Evolutionary conservation across 192 early-diverging fungal species (phyloP).

Genomic region (Entomortierella beljakovae): DNA sequence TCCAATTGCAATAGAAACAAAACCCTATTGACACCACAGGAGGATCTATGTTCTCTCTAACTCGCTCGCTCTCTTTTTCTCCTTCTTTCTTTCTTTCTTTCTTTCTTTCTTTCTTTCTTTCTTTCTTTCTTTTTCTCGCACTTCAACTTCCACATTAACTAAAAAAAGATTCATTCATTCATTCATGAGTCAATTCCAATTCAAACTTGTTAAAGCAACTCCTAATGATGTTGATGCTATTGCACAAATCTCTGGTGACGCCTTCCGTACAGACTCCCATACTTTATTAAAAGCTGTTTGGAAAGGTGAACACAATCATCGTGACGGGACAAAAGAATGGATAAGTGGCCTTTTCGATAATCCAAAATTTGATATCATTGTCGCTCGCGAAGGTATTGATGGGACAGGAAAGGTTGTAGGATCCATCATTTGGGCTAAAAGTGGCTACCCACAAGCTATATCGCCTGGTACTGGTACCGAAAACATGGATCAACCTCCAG

Average conservation of each 20-base stretch:
- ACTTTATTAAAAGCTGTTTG: conserved; percentile 23
- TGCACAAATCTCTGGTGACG: conserved; percentile 18
- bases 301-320: conserved; percentile 24
- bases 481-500: neutral
- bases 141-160: neutral
- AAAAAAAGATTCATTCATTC: conserved; percentile 8
- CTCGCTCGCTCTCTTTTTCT: no score
- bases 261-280: conserved; percentile 16
- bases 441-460: conserved; percentile 7
- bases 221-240: conserved; percentile 18
- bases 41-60: no score
- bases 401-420: conserved; percentile 22
- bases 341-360: neutral
- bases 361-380: conserved; percentile 11
- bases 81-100: no score
- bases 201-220: conserved; percentile 16
- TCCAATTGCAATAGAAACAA: neutral
- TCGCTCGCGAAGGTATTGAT: conserved; percentile 15
- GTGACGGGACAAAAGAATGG: conserved; percentile 1
- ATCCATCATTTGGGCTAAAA: conserved; percentile 14
- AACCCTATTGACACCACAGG: no score
- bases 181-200: neutral
- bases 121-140: neutral
- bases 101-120: neutral
- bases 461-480: neutral